Evolutionary conservation across 2,329 filamentous ascomycete species (phyloP), one percentile per base, ranked within the genome.

Genomic region (Teratosphaeria pseudoeucalypti): DNA sequence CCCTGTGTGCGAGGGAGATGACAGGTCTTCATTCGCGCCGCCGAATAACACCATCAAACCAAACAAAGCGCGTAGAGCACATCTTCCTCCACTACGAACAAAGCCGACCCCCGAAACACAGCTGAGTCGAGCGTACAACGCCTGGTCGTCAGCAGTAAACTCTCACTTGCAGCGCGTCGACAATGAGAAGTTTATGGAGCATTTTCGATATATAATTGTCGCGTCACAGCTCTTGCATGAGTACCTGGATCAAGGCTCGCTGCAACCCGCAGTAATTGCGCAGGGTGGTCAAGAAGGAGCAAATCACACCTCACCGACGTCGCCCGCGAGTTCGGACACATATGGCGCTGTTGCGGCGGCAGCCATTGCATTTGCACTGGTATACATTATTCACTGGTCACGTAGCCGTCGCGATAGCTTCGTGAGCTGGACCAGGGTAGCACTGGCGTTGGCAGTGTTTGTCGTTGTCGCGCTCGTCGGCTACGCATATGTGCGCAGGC

Each of bases 191-290:
- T 96, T 96, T 69, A 81, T 96, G 61, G 92, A 96, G 74, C 88
- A 91, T 70, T 96, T 96, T 70, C 88, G 92, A 64, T 96, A 96
- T 75, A 88, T 89, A 26, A 89, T 96, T 64, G 88, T 96, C 69
- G 91, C 91, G 56, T 96, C 92, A 26, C 91, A 96, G 72, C 81
- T 96, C 14, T 79, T 96, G 49, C 90, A 85, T 68, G 88, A 88
- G 49, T 82, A 88, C 65, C 67, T 73, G 9, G 73, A 75, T 57
- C 75, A 76, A 62, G 74, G 73, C 32, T 70, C 74, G 14, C 61
- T 78, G 52, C 73, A 74, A 39, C 69, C 73, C 1, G 54, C 59
- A 16, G 59, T 65, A 11, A 29, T 54, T 3, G 54, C 62, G 1
- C 63, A 37, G 26, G 58, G 58, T 16, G 62, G 64, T 12, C 39